Base-by-base conservation (phyloP, 176 grass and related monocot genomes). In the Melocanna baccifera region DNA sequence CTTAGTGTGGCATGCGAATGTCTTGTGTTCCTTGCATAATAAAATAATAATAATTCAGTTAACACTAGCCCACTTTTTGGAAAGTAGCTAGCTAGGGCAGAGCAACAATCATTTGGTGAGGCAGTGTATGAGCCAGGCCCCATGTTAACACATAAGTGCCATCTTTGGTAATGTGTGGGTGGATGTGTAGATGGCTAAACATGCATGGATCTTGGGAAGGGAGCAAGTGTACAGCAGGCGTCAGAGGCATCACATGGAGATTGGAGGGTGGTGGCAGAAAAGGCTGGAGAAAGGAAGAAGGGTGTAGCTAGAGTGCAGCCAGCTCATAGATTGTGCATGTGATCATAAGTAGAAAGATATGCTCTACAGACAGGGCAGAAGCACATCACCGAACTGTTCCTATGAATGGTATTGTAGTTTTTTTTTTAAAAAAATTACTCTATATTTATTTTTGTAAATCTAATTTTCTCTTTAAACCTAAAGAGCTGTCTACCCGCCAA, bases 211-310 rank as follows among this genome's bases (percentile, higher is more conserved):
- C 72, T 72, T 58, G 71, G 72, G 78, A 78, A 55, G 66, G 61
- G 62, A 80, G 57, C 88, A 86, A 50, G 56, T 77, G 78, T 90
- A 86, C 83, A 30, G 48, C 83, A 45, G 83, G 73, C 59, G 28
- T 6, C 72, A 78, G 46, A 86, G 79, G 72, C 66, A 47, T 86
- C 88, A 86, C 88, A 86, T 86, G 88, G 73, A 78, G 70, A 23
- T 46, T 78, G 78, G 56, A 78, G 70, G 30, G 56, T 78, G 78
- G 56, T 90, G 83, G 36, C 58, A 73, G 42, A 77, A 82, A 77
- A 82, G 56, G 37, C 45, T 82, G 64, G 26, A 77, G 14, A 77
- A 71, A 86, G 55, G 25, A 68, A 52, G 46, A 12, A n/a, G 13
- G 50, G 23, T 63, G 69, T 61, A 87, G 48, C 69, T 87, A 82